These are phyloP conservation scores for Leccinum boreale DNA, from an alignment of 768 basidiomycete species.

Conservation along the genomic window DNA sequence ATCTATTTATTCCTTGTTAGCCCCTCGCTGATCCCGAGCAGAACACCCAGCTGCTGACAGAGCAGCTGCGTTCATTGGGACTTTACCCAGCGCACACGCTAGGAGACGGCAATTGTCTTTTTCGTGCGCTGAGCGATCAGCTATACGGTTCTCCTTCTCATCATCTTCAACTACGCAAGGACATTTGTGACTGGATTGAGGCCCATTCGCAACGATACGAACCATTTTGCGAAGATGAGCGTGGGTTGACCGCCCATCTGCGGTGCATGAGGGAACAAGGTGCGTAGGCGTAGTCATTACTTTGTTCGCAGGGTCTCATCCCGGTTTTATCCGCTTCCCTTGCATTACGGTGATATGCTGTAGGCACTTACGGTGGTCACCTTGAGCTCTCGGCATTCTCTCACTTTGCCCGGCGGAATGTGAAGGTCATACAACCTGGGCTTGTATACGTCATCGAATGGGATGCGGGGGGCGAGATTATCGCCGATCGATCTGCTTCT, in stretches of 20 bases:
- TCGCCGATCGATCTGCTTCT: constrained; percentile 25
- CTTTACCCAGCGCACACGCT: constrained; percentile 85
- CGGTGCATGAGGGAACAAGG: constrained; percentile 77
- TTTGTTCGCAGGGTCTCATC: neutral
- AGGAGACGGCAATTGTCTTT: constrained; percentile 93
- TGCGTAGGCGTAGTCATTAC: constrained; percentile 28
- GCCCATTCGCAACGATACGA: constrained; percentile 68
- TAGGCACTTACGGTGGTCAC: constrained; percentile 89
- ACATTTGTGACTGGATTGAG: constrained; percentile 83
- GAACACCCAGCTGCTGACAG: constrained; percentile 62
- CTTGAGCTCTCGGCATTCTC: constrained; percentile 93
- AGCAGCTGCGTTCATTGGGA: constrained; percentile 73
- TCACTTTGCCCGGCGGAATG: constrained; percentile 69
- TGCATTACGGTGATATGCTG: constrained; percentile 12
- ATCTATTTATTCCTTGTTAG: constrained; percentile 14
- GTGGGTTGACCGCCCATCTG: constrained; percentile 72
- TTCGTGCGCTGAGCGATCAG: constrained; percentile 88
- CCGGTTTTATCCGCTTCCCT: constrained; percentile 10
- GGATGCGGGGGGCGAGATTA: constrained; percentile 53
- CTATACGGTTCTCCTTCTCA: constrained; percentile 70
- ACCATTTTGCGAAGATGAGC: constrained; percentile 83
- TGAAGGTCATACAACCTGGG: constrained; percentile 92
- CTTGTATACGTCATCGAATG: constrained; percentile 89
- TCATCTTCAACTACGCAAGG: constrained; percentile 65
- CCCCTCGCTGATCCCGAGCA: constrained; percentile 57